phyloP scores from a whole-genome alignment of 2,329 filamentous ascomycete species.

The Calonectria hongkongensis region DNA sequence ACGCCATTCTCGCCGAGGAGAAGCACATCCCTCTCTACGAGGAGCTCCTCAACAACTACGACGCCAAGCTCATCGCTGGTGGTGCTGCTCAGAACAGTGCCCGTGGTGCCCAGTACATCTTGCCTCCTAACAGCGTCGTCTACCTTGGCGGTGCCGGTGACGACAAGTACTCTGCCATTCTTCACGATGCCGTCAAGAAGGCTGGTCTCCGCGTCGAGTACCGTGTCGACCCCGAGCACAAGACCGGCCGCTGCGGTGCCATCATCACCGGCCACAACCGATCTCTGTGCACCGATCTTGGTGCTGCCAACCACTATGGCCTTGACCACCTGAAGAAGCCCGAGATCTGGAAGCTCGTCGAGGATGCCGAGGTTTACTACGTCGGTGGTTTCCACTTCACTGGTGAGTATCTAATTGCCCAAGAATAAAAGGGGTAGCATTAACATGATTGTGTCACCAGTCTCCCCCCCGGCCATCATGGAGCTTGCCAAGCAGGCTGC shows the following conservation, averaged over 20 bases:
- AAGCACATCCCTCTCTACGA: constrained; percentile 94
- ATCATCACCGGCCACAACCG: constrained; percentile 98
- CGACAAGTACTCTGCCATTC: constrained; percentile 95
- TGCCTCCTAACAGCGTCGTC: constrained; percentile 90
- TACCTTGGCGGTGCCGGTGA: constrained; percentile 96
- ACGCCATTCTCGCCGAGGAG: constrained; percentile 96
- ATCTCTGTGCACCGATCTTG: constrained; percentile 95
- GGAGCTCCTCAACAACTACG: constrained; percentile 92
- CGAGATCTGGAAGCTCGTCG: constrained; percentile 92
- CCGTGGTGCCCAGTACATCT: constrained; percentile 96
- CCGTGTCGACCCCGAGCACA: constrained; percentile 87
- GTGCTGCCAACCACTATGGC: constrained; percentile 97
- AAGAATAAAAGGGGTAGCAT: background rate
- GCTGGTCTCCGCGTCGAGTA: constrained; percentile 96
- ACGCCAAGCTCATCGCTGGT: constrained; percentile 95
- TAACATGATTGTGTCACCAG: constrained; percentile 60
- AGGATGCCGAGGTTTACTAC: constrained; percentile 92
- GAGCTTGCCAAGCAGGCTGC: constrained; percentile 94
- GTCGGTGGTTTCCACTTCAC: constrained; percentile 98
- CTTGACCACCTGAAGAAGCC: constrained; percentile 93
- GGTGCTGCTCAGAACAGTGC: constrained; percentile 98
- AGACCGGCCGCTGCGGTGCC: constrained; percentile 95
- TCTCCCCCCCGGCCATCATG: constrained; percentile 92
- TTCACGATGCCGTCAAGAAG: constrained; percentile 89
- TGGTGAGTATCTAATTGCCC: constrained; percentile 57